These are phyloP conservation scores for Aquilaria agallochum DNA, from an alignment of 441 rosid species.

Conservation along the genomic window DNA sequence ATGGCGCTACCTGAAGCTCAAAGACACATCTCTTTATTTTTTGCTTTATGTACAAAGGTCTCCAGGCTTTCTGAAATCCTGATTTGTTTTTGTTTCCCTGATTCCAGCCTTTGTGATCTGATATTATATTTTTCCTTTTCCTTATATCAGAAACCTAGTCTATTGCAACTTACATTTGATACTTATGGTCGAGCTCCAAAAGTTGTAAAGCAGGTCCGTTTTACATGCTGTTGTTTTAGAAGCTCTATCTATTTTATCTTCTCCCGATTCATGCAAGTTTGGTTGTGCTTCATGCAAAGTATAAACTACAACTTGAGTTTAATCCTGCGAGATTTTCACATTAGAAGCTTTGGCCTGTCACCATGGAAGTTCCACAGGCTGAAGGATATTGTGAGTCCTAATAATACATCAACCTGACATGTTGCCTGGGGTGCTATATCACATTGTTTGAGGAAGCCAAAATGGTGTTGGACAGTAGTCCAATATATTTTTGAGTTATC, in stretches of 20 bases:
- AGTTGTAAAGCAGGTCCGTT: constrained; percentile 78
- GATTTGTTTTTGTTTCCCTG: constrained; percentile 12
- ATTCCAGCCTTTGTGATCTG: background rate
- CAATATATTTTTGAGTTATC: no score
- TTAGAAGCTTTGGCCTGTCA: no score
- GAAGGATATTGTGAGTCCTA: no score
- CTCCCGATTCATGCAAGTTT: constrained; percentile 3
- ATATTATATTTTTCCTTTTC: constrained; percentile 7
- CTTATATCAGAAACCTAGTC: constrained; percentile 75
- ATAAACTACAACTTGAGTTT: no score
- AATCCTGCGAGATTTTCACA: no score
- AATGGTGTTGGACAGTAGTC: no score
- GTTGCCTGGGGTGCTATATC: no score
- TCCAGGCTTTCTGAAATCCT: constrained; percentile 11
- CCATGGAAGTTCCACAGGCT: no score
- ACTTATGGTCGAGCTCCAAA: constrained; percentile 77
- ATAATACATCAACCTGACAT: no score
- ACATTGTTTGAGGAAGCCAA: no score
- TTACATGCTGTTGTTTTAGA: constrained; percentile 9
- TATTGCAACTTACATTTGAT: constrained; percentile 83
- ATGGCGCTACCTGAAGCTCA: constrained; percentile 82
- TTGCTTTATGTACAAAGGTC: constrained; percentile 97
- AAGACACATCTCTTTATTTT: constrained; percentile 77
- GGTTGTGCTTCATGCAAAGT: background rate
- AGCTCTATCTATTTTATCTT: background rate